Evolutionary conservation across 2,329 filamentous ascomycete species (phyloP), one percentile per base, ranked within the genome.

Genomic region (Aspergillus puulaauensis): DNA sequence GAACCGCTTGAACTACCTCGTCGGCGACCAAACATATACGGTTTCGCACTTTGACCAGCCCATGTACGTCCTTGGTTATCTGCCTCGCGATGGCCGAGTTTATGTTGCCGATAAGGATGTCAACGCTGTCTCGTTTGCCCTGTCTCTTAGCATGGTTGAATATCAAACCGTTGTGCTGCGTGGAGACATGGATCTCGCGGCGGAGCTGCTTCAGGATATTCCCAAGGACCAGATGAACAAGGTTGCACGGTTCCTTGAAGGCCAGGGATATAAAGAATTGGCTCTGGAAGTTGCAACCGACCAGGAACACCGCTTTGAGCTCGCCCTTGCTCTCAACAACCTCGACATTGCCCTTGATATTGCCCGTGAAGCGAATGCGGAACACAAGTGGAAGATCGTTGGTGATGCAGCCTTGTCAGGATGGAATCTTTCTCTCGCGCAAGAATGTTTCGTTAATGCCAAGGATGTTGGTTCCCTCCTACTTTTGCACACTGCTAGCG

Each of bases 351-450:
- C 93, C 0, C 83, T 96, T 3, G 87, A 92, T 59, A 86, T 98
- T 51, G 93, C 95, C 6, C 84, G 87, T 41, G 83, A 90, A 73
- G 90, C 91, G 11, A 89, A 97, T 63, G 90, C 87, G 1, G 95
- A 98, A 73, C 93, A 98, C 78, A 96, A 96, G 78, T 99, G 95
- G 95, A 98, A 98, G 83, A 93, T 87, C 3, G 91, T 99, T 4
- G 95, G 95, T 59, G 95, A 99, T 67, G 90, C 93, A 1, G 95
- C 95, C 1, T 83, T 99, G 41, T 79, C 86, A 9, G 88, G 81
- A 1, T 99, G 93, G 95, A 88, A 99, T 68, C 83, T 99, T 35
- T 82, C 84, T 5, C 85, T 98, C 2, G 95, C 95, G 0, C 89
- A 95, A 49, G 91, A 98, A 75, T 98, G 93, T 78, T 99, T 98